A percentile compares a stretch with the other conserved stretches of the same genome.
phyloP scores from a whole-genome alignment of 2,329 filamentous ascomycete species.

The Taxawa tesnikishii region DNA sequence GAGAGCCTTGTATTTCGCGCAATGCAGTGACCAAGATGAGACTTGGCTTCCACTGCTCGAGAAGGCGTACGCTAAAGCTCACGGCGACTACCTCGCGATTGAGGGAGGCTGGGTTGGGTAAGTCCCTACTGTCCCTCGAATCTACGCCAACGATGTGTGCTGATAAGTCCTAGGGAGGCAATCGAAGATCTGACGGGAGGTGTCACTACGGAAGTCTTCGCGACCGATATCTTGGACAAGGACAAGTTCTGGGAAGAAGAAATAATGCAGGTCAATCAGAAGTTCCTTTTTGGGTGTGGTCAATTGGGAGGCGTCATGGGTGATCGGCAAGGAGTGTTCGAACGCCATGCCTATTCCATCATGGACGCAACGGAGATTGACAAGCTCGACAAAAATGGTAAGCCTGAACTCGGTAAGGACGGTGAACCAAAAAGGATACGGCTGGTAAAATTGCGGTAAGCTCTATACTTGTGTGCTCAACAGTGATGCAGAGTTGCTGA shows the following conservation, averaged over 20 bases:
- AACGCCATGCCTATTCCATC: conserved; percentile 45
- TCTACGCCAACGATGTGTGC: conserved; percentile 1
- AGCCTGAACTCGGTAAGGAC: too few species aligned
- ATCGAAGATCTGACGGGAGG: conserved; percentile 45
- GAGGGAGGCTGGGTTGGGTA: conserved; percentile 59
- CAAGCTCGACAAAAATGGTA: too few species aligned
- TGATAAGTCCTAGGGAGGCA: conserved; percentile 31
- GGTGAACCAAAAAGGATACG: too few species aligned
- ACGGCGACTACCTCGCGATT: conserved; percentile 66
- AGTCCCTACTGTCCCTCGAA: conserved; percentile 8
- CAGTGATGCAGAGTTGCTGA: too few species aligned
- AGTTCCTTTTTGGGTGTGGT: conserved; percentile 31
- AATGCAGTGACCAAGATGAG: conserved; percentile 60
- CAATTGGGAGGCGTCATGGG: conserved; percentile 22
- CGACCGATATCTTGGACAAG: conserved; percentile 58
- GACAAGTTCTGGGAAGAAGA: conserved; percentile 77
- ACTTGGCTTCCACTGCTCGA: conserved; percentile 73
- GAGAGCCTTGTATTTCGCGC: conserved; percentile 65
- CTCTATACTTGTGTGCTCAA: too few species aligned
- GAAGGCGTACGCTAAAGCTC: conserved; percentile 75
- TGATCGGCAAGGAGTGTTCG: conserved; percentile 30
- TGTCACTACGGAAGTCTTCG: conserved; percentile 33
- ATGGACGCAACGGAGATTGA: conserved; percentile 49
- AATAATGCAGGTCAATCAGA: conserved; percentile 27
- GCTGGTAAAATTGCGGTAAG: conserved; percentile 45